phyloP scores from a whole-genome alignment of 2,329 filamentous ascomycete species.

The Madurella fahalii region DNA sequence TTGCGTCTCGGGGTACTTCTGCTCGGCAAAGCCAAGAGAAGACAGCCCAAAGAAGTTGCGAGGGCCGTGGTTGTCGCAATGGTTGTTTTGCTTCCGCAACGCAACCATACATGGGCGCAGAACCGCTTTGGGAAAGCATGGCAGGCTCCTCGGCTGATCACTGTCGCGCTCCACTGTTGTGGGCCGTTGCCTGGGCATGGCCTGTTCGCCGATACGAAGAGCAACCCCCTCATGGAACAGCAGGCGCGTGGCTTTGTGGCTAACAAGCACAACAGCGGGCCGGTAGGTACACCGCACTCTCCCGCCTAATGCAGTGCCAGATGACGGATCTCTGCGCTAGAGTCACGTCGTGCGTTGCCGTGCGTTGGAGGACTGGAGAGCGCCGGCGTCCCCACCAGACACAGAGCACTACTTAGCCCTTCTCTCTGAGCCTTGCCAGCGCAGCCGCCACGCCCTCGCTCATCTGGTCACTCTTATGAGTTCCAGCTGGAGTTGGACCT shows the following conservation, averaged over 20 bases:
- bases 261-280: not conserved
- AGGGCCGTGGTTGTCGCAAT: not conserved
- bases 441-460: conserved; percentile 58
- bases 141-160: no score
- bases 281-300: not conserved
- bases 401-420: conserved; percentile 26
- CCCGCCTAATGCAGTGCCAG: not conserved
- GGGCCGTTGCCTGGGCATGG: no score
- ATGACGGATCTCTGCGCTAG: conserved; percentile 1
- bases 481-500: conserved; percentile 16
- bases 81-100: not conserved
- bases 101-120: not conserved
- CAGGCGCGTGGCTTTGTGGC: not conserved
- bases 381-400: not conserved
- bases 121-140: not conserved
- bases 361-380: not conserved
- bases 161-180: not conserved
- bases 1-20: not conserved
- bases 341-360: conserved; percentile 18
- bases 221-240: not conserved
- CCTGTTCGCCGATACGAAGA: conserved; percentile 15
- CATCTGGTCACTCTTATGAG: conserved; percentile 41
- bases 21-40: no score
- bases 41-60: no score
- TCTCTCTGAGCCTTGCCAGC: conserved; percentile 53